Evolutionary conservation across 768 basidiomycete genomes (phyloP).

Genomic region (Kwoniella dendrophila): DNA sequence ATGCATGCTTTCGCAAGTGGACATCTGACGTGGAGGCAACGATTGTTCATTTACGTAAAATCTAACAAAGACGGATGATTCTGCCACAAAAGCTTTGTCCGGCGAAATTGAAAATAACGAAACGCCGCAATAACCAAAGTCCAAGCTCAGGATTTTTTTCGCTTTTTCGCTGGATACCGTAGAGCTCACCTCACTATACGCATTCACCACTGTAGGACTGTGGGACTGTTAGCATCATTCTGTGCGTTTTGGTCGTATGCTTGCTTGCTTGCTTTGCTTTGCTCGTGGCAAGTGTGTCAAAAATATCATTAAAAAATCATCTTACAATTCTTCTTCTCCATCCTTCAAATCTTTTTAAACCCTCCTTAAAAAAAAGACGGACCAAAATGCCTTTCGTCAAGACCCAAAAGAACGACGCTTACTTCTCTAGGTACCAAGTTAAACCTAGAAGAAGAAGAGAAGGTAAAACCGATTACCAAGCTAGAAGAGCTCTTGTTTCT

Average conservation of each 20-base stretch:
- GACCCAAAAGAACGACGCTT: slow-evolving; percentile 91
- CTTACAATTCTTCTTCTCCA: slow-evolving; percentile 5
- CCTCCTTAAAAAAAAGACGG: slow-evolving; percentile 34
- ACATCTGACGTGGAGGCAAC: slow-evolving; percentile 28
- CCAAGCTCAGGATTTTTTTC: not conserved
- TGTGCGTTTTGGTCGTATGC: not conserved
- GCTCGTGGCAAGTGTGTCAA: slow-evolving; percentile 12
- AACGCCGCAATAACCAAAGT: slow-evolving; percentile 12
- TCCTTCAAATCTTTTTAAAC: slow-evolving; percentile 25
- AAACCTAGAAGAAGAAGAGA: slow-evolving; percentile 97
- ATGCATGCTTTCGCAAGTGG: slow-evolving; percentile 1
- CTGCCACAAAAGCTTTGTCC: slow-evolving; percentile 1
- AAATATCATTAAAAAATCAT: not conserved
- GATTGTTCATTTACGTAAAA: not conserved
- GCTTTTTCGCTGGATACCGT: not conserved
- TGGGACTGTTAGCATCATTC: too few species aligned
- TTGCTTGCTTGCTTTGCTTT: slow-evolving; percentile 1
- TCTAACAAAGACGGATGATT: not conserved
- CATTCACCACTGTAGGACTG: too few species aligned
- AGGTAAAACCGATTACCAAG: slow-evolving; percentile 99
- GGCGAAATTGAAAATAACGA: slow-evolving; percentile 9
- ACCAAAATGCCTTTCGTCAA: slow-evolving; percentile 85
- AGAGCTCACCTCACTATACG: too few species aligned
- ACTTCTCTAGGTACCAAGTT: slow-evolving; percentile 83
- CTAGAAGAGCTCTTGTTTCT: slow-evolving; percentile 91